A percentile compares a stretch with the other conserved stretches of the same genome.
Conservation (phyloP, 2,329 filamentous ascomycete species). For the Colletotrichum ledebouriae region DNA sequence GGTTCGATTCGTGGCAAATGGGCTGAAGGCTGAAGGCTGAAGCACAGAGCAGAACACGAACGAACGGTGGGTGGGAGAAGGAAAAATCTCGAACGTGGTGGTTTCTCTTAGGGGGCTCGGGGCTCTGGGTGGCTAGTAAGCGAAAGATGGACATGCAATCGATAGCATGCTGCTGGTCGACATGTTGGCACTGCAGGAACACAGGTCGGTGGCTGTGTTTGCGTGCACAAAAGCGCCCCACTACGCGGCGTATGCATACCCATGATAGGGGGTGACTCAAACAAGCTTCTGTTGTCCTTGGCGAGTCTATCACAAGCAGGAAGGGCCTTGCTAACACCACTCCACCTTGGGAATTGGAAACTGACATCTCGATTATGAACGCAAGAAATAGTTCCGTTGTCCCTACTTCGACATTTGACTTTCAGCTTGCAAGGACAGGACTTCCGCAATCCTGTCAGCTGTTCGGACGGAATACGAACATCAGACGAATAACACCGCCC, state of each 20-base stretch:
- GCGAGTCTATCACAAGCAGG: constrained; percentile 19
- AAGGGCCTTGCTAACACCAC: constrained; percentile 10
- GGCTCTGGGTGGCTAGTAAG: constrained; percentile 1
- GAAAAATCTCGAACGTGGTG: background rate
- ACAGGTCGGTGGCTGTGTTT: constrained; percentile 19
- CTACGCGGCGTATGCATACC: constrained; percentile 8
- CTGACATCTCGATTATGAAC: constrained; percentile 3
- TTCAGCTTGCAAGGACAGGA: constrained; percentile 36
- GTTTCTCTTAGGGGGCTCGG: background rate
- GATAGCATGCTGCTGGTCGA: too few relatives aligned
- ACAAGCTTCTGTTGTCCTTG: constrained; percentile 31
- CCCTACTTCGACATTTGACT: constrained; percentile 16
- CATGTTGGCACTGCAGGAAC: background rate
- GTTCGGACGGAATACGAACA: constrained; percentile 41
- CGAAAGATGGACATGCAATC: constrained; percentile 6
- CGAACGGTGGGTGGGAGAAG: background rate
- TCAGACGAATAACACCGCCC: constrained; percentile 29
- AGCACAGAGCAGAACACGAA: constrained; percentile 11
- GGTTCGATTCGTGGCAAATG: background rate
- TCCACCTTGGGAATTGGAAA: background rate
- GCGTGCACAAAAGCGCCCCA: constrained; percentile 23
- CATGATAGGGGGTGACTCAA: constrained; percentile 33
- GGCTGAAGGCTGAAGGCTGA: constrained; percentile 13
- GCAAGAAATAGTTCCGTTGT: background rate
- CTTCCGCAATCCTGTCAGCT: constrained; percentile 16